These are phyloP conservation scores for Claviceps africana DNA, from an alignment of 2,329 filamentous ascomycete genomes.

Conservation along the genomic window DNA sequence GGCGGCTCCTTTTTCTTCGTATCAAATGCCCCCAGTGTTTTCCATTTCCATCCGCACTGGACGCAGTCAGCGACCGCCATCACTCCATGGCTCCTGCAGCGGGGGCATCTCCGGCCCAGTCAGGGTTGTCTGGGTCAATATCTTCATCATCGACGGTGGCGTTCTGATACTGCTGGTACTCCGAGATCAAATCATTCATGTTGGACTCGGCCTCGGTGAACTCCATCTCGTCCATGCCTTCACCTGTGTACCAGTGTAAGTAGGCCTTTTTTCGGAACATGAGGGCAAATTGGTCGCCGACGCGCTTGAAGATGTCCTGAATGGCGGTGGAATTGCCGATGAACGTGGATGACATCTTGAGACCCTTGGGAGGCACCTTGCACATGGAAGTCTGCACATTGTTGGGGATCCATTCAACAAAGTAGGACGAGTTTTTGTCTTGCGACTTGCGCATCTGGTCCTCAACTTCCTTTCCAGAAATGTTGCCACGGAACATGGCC, in stretches of 20 bases:
- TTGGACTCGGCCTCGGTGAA: constrained; percentile 99
- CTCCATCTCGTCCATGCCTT: constrained; percentile 99
- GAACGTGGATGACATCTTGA: constrained; percentile 98
- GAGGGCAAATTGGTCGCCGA: constrained; percentile 97
- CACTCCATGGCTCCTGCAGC: constrained; percentile 35
- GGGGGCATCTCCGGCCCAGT: constrained; percentile 53
- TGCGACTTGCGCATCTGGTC: constrained; percentile 99
- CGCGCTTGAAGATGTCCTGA: constrained; percentile 99
- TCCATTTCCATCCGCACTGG: background rate
- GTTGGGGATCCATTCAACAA: constrained; percentile 99
- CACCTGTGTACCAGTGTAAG: constrained; percentile 99
- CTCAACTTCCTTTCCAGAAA: constrained; percentile 99
- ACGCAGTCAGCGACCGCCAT: background rate
- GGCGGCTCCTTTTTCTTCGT: background rate
- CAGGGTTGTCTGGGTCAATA: constrained; percentile 68
- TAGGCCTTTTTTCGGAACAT: constrained; percentile 99
- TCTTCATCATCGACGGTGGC: constrained; percentile 93
- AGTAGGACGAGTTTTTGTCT: constrained; percentile 99
- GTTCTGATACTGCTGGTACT: constrained; percentile 99
- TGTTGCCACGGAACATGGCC: constrained; percentile 98
- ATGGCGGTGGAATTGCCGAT: constrained; percentile 98
- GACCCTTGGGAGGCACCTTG: constrained; percentile 91
- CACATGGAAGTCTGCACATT: constrained; percentile 99
- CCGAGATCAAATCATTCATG: constrained; percentile 98
- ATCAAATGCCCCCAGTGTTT: background rate